These are phyloP conservation scores for Limnanthes douglasii DNA, from an alignment of 345 rosid genomes.

Conservation along the genomic window DNA sequence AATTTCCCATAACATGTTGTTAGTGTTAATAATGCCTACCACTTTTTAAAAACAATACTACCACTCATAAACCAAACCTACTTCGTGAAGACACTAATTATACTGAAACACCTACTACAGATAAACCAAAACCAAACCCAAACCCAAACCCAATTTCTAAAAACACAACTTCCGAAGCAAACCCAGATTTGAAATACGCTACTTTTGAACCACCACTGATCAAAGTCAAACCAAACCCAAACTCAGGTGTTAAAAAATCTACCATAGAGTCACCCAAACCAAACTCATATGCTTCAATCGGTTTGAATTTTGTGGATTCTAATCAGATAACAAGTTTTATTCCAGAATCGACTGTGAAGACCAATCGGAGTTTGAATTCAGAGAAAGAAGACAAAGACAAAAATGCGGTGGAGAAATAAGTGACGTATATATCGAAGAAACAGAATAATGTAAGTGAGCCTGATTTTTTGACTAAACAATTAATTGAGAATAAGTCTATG, in stretches of 20 bases:
- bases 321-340: conserved; percentile 8
- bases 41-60: too few species aligned
- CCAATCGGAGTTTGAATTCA: conserved; percentile 20
- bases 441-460: conserved; percentile 20
- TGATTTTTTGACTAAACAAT: conserved; percentile 16
- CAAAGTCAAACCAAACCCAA: not conserved
- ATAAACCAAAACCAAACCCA: too few species aligned
- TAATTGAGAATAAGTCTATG: conserved; percentile 24
- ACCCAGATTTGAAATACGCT: too few species aligned
- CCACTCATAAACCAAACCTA: too few species aligned
- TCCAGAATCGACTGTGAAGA: not conserved
- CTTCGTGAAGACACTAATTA: too few species aligned
- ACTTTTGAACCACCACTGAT: too few species aligned
- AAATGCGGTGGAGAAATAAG: too few species aligned
- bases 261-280: conserved; percentile 5
- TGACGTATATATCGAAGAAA: conserved; percentile 19
- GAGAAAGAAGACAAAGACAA: too few species aligned
- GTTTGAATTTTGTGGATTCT: conserved; percentile 7
- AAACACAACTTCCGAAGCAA: conserved; percentile 9
- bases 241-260: conserved; percentile 14
- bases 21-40: too few species aligned
- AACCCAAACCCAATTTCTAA: conserved; percentile 3
- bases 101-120: too few species aligned
- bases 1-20: too few species aligned
- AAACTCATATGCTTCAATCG: conserved; percentile 11